A percentile compares a stretch with the other conserved stretches of the same genome.
phyloP scores from a whole-genome alignment of 305 asterid species.

The Striga hermonthica region DNA sequence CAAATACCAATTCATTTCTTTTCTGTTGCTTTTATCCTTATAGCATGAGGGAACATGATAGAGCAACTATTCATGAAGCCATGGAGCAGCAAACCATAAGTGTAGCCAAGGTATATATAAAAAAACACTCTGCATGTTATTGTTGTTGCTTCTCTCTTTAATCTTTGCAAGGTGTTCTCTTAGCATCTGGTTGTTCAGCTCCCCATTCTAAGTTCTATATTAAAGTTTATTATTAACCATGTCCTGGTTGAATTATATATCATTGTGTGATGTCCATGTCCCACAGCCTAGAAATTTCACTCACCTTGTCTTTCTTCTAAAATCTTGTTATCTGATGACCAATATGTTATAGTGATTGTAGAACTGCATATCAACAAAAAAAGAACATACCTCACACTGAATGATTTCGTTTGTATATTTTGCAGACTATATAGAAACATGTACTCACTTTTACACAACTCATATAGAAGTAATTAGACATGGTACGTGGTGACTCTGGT shows the following conservation, averaged over 20 bases:
- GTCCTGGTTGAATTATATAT: too few species aligned
- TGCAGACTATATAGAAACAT: neutral
- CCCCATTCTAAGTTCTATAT: conserved; percentile 16
- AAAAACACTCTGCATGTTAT: neutral
- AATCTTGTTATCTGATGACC: too few species aligned
- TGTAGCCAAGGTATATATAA: conserved; percentile 80
- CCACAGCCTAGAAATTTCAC: neutral
- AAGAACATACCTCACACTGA: too few species aligned
- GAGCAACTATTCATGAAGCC: conserved; percentile 98
- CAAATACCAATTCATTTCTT: neutral
- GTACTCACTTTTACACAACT: conserved; percentile 2
- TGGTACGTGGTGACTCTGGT: neutral
- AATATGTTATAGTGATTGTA: too few species aligned
- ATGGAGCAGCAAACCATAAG: conserved; percentile 99
- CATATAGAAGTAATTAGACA: conserved; percentile 4
- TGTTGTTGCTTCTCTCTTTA: too few species aligned
- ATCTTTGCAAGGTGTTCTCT: conserved; percentile 17
- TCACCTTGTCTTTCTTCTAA: too few species aligned
- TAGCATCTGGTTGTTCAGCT: conserved; percentile 22
- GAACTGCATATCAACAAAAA: too few species aligned
- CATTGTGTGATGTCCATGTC: neutral
- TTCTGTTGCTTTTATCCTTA: conserved; percentile 14
- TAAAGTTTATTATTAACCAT: too few species aligned
- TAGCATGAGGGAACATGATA: conserved; percentile 96
- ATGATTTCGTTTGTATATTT: too few species aligned